These are phyloP conservation scores for Xylaria digitata DNA, from an alignment of 2,329 filamentous ascomycete genomes.

Conservation along the genomic window DNA sequence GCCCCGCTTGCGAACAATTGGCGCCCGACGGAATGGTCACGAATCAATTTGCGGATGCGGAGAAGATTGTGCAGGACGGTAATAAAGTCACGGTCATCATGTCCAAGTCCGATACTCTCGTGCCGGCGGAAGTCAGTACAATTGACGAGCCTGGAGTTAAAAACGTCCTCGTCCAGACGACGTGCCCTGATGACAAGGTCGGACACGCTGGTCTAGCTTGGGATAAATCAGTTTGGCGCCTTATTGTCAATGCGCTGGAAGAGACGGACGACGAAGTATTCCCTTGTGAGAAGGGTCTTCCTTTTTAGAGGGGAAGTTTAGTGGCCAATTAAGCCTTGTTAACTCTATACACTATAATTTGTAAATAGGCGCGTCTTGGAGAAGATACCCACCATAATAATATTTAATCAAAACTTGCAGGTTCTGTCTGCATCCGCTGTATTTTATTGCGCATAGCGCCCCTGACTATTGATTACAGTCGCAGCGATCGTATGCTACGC, in stretches of 20 bases:
- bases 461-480: too few species aligned
- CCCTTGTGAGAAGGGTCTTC: constrained; percentile 43
- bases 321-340: not conserved
- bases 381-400: too few species aligned
- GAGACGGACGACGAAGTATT: constrained; percentile 43
- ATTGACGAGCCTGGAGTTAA: constrained; percentile 43
- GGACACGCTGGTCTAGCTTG: constrained; percentile 45
- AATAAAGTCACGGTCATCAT: constrained; percentile 47
- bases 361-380: too few species aligned
- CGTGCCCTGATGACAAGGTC: constrained; percentile 45
- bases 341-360: not conserved
- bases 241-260: constrained; percentile 48
- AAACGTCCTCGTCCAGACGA: constrained; percentile 45
- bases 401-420: too few species aligned
- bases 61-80: constrained; percentile 42
- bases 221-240: constrained; percentile 46
- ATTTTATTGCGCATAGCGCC: too few species aligned
- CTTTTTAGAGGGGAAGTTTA: constrained; percentile 15
- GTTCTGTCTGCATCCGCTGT: too few species aligned
- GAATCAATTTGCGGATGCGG: constrained; percentile 35
- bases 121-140: constrained; percentile 41
- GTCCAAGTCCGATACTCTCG: constrained; percentile 43
- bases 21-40: constrained; percentile 43
- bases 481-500: too few species aligned
- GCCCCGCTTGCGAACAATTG: constrained; percentile 47